Percentiles rank a stretch among this genome's conserved stretches.
These are phyloP conservation scores for Lepidium didymum DNA, from an alignment of 345 rosid species.

Conservation along the genomic window DNA sequence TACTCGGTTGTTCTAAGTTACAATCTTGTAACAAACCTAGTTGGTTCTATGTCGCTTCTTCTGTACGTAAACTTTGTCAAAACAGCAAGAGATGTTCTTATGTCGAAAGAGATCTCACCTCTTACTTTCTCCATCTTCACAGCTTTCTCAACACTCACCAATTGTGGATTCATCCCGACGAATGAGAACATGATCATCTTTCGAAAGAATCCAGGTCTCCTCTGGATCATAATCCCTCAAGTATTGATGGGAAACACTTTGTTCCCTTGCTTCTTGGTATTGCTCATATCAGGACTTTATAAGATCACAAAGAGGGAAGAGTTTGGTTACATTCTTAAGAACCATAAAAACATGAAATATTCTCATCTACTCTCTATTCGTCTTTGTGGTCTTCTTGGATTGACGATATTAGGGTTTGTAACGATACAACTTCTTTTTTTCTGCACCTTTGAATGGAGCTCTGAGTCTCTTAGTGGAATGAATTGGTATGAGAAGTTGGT, in stretches of 20 bases:
- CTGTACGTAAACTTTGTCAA: constrained; percentile 28
- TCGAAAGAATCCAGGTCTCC: constrained; percentile 42
- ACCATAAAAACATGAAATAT: constrained; percentile 31
- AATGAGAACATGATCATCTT: constrained; percentile 66
- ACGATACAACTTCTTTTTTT: constrained; percentile 33
- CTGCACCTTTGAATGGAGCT: constrained; percentile 46
- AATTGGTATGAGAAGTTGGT: constrained; percentile 34
- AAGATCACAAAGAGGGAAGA: constrained; percentile 32
- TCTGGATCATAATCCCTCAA: constrained; percentile 45
- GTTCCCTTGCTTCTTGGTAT: constrained; percentile 36
- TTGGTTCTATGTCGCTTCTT: constrained; percentile 30
- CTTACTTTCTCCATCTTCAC: constrained; percentile 50
- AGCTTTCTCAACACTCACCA: constrained; percentile 45
- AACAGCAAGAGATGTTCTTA: constrained; percentile 33
- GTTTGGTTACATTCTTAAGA: constrained; percentile 31
- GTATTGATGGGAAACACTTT: constrained; percentile 51
- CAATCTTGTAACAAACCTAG: constrained; percentile 26
- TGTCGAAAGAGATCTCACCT: constrained; percentile 27
- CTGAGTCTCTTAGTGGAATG: constrained; percentile 31
- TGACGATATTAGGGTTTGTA: constrained; percentile 40
- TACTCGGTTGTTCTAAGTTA: constrained; percentile 39
- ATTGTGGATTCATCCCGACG: constrained; percentile 59
- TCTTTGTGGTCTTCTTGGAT: constrained; percentile 26
- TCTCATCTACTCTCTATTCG: constrained; percentile 33
- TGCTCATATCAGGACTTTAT: constrained; percentile 32